Percentiles rank a stretch among this genome's conserved stretches.
Conservation (phyloP, 2,329 filamentous ascomycete species). For the Hypomyces perniciosus region DNA sequence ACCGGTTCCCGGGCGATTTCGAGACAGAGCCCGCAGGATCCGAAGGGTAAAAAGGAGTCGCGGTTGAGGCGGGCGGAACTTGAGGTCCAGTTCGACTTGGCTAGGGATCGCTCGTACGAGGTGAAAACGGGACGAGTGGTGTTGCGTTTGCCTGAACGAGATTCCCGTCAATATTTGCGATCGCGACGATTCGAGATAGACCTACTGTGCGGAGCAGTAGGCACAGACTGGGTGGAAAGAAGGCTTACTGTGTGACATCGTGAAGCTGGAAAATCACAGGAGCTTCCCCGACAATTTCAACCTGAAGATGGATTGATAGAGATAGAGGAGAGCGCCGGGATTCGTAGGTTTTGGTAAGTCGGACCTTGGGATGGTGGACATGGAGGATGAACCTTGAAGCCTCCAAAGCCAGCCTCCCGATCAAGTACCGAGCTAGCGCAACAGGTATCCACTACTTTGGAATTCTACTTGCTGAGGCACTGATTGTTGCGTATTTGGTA, state of each 20-base stretch:
- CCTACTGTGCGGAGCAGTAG: too few relatives aligned
- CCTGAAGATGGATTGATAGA: background rate
- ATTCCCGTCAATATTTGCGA: background rate
- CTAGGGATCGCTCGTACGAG: slow-evolving; percentile 76
- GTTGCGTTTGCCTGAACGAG: slow-evolving; percentile 66
- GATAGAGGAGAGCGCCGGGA: background rate
- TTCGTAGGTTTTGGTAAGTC: background rate
- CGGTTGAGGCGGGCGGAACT: slow-evolving; percentile 78
- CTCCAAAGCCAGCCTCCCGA: too few relatives aligned
- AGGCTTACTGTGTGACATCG: slow-evolving; percentile 47
- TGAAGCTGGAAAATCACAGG: slow-evolving; percentile 1
- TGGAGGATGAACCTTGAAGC: too few relatives aligned
- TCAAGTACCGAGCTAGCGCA: background rate
- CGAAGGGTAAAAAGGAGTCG: slow-evolving; percentile 89
- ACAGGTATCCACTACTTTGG: background rate
- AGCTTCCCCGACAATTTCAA: background rate
- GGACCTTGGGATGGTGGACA: background rate
- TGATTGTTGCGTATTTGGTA: too few relatives aligned
- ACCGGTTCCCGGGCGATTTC: slow-evolving; percentile 76
- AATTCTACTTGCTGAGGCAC: background rate
- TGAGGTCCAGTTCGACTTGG: slow-evolving; percentile 75
- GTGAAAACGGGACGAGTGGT: slow-evolving; percentile 92
- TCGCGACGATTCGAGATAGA: too few relatives aligned
- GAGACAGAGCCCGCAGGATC: slow-evolving; percentile 81
- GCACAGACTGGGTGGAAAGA: background rate